Evolutionary conservation across 129 eudicot genomes (phyloP).

Genomic region (Flaveria ramosissima): DNA sequence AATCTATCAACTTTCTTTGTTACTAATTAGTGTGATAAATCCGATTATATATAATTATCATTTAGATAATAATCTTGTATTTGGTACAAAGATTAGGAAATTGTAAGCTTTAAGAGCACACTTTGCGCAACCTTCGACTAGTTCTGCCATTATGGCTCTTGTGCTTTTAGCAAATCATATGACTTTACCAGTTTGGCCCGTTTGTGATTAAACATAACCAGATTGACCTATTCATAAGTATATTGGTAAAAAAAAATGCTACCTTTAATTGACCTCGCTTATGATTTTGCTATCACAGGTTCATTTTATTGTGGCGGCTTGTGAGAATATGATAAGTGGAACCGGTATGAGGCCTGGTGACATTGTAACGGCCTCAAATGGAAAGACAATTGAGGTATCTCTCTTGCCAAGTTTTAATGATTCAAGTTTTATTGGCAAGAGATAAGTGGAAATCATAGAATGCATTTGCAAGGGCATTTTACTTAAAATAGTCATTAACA

Average conservation of each 20-base stretch:
- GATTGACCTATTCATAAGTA: not conserved
- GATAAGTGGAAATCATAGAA: too few species aligned
- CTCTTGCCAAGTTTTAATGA: not conserved
- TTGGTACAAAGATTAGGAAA: not conserved
- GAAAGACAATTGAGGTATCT: slow-evolving; percentile 95
- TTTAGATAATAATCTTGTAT: not conserved
- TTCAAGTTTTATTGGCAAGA: too few species aligned
- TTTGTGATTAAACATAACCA: slow-evolving; percentile 6
- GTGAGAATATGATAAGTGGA: slow-evolving; percentile 99
- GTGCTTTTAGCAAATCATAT: not conserved
- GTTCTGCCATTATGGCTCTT: not conserved
- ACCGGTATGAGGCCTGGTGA: slow-evolving; percentile 99
- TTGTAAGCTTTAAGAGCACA: not conserved
- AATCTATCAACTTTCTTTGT: too few species aligned
- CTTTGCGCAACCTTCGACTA: not conserved
- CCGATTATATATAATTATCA: not conserved
- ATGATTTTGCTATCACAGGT: slow-evolving; percentile 50
- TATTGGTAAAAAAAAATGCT: not conserved
- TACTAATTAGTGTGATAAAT: not conserved
- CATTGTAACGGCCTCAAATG: slow-evolving; percentile 87
- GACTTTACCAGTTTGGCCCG: not conserved
- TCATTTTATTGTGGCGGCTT: slow-evolving; percentile 97
- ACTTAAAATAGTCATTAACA: too few species aligned
- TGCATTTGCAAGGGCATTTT: too few species aligned
- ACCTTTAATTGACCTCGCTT: not conserved